Percentiles rank a stretch among this genome's conserved stretches.
Conservation (phyloP, 163 green algal species). For the Coccomyxa subellipsoidea region DNA sequence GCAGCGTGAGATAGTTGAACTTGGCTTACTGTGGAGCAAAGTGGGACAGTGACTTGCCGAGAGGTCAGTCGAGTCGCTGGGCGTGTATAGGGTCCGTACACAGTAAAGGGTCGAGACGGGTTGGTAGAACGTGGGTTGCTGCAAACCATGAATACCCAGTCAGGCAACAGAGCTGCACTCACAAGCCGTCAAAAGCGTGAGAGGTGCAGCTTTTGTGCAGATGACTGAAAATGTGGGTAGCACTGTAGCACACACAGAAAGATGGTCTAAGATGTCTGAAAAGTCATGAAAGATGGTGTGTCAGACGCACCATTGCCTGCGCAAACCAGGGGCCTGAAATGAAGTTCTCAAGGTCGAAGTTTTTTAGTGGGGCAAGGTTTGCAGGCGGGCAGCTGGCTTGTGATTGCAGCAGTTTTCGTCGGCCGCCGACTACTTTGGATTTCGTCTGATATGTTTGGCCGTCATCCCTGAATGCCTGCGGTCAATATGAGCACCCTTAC, state of each 20-base stretch:
- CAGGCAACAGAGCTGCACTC: background rate
- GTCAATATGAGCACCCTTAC: background rate
- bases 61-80: background rate
- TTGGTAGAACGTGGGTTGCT: constrained; percentile 4
- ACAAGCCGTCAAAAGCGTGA: background rate
- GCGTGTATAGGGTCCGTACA: background rate
- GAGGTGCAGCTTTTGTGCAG: background rate
- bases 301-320: background rate
- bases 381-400: background rate
- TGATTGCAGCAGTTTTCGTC: background rate
- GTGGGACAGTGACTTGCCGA: background rate
- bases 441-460: background rate
- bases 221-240: background rate
- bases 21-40: no score
- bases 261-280: no score
- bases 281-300: background rate
- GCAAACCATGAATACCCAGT: no score
- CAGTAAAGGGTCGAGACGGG: background rate
- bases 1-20: no score
- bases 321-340: background rate
- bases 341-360: background rate
- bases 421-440: background rate
- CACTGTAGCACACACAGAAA: background rate
- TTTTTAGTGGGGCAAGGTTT: background rate
- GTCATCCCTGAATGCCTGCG: background rate